Conservation (phyloP, 2,329 filamentous ascomycete genomes). For the Monosporascus ibericus region DNA sequence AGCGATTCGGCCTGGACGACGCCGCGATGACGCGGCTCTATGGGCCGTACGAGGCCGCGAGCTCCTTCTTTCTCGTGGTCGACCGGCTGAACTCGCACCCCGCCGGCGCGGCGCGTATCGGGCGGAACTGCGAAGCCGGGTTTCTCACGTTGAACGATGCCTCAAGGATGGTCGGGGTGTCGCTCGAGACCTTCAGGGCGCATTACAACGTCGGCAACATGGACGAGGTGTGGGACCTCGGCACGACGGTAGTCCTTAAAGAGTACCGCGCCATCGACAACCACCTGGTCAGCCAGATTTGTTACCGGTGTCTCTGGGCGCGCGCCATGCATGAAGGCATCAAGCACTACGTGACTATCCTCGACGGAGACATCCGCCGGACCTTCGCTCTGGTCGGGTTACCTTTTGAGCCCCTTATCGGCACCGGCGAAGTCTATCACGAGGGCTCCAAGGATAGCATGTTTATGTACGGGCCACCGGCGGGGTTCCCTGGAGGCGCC, state of each 20-base stretch:
- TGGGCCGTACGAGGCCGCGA: constrained; percentile 3
- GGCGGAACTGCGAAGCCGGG: constrained; percentile 1
- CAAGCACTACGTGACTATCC: constrained; percentile 6
- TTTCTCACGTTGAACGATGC: constrained; percentile 6
- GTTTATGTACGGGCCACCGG: constrained; percentile 2
- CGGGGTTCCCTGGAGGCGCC: constrained; percentile 2
- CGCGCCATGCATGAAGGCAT: constrained; percentile 2
- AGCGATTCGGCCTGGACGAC: constrained; percentile 6
- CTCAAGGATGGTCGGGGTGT: neutral
- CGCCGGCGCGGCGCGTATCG: constrained; percentile 4
- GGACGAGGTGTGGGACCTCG: constrained; percentile 7
- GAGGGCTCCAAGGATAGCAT: constrained; percentile 5
- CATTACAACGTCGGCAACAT: constrained; percentile 2
- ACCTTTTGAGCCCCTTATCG: constrained; percentile 4
- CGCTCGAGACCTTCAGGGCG: neutral
- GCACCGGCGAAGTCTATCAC: constrained; percentile 1
- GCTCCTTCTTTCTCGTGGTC: constrained; percentile 7
- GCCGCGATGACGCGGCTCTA: constrained; percentile 6
- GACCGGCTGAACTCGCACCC: constrained; percentile 1
- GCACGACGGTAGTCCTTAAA: constrained; percentile 4
- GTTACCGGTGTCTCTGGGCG: constrained; percentile 6
- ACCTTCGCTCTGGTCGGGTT: constrained; percentile 4
- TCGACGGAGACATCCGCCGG: constrained; percentile 4
- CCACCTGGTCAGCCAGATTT: constrained; percentile 5
- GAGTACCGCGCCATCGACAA: constrained; percentile 1